phyloP scores from a whole-genome alignment of 1,139 yeast genomes.

The Meyerozyma athensensis region DNA sequence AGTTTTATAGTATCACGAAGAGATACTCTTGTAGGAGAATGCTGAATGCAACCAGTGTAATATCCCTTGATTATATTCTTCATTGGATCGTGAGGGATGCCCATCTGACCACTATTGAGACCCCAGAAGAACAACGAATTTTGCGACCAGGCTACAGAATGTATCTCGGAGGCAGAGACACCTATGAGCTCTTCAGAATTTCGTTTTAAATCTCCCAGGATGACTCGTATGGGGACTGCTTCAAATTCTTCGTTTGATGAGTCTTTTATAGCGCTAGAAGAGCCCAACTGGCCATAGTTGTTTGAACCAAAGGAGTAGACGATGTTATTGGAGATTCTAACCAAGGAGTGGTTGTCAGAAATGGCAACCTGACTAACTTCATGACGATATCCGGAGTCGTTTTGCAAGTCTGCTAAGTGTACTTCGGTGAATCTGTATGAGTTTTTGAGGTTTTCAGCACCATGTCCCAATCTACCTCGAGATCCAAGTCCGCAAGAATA shows the following conservation, averaged over 20 bases:
- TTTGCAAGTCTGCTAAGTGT: conserved; percentile 16
- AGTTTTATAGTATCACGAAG: conserved; percentile 50
- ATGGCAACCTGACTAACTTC: conserved; percentile 30
- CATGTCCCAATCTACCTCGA: conserved; percentile 68
- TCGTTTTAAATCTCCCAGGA: conserved; percentile 41
- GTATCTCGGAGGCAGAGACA: conserved; percentile 65
- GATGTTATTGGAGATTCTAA: conserved; percentile 44
- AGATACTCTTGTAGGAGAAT: conserved; percentile 39
- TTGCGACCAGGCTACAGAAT: conserved; percentile 59
- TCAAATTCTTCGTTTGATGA: conserved; percentile 32
- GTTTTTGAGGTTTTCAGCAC: conserved; percentile 31
- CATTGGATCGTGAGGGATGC: conserved; percentile 29
- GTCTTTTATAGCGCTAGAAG: conserved; percentile 15
- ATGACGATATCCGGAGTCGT: conserved; percentile 20
- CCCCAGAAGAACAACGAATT: conserved; percentile 71
- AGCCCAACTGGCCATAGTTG: conserved; percentile 61
- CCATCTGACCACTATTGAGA: conserved; percentile 82
- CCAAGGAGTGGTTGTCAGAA: conserved; percentile 66
- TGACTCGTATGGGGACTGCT: conserved; percentile 45
- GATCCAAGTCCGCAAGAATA: conserved; percentile 66
- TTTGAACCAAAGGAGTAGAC: conserved; percentile 81
- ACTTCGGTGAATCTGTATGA: conserved; percentile 35
- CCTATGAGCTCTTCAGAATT: conserved; percentile 28
- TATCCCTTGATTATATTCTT: conserved; percentile 22
- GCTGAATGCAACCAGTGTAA: conserved; percentile 32